Evolutionary conservation across 2,329 filamentous ascomycete species (phyloP), one percentile per base, ranked within the genome.

Genomic region (Hypoxylon sp.): DNA sequence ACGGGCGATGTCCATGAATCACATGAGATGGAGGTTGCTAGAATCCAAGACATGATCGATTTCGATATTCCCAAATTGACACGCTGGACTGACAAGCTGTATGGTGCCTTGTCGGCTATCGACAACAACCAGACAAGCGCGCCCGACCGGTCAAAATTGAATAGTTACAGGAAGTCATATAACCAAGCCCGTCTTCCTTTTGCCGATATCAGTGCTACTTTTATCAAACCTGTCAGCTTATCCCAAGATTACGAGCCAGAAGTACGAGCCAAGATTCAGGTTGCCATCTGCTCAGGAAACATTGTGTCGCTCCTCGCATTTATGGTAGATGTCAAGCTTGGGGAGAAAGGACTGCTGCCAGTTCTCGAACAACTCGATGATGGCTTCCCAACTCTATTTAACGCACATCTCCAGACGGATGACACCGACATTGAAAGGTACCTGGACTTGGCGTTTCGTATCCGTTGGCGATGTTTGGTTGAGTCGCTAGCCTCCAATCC

Each of bases 61-160:
- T 75, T 74, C 64, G 76, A 74, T 31, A 64, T 77, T 20, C 76
- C 76, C 13, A 75, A 76, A 50, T 64, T 77, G 33, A 51, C 46
- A 14, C 72, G 72, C 35, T 75, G 75, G 69, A 72, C 67, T 46
- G 67, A 61, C 8, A 74, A 68, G 20, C 63, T 72, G 30, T 71
- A 71, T 20, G 60, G 55, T 22, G 46, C 65, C 35, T 53, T 77
- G 44, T 65, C 56, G 2, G 57, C 70, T 25, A 63, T 73, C 20
- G 55, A 55, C n/a, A 27, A 33, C 17, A 44, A 54, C 22, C 56
- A 72, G 37, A 64, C 70, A 46, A 68, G 63, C n/a, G 25, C 33
- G 22, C 64, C 66, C 13, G 64, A 71, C 13, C 53, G 33, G 44
- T 73, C 64, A 44, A 66, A 42, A 31, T 66, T 76, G 13, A 68